Evolutionary conservation across 1,284 basidiomycete genomes (phyloP), one percentile per base, ranked within the genome.

Genomic region (Ganoderma leucocontextum): DNA sequence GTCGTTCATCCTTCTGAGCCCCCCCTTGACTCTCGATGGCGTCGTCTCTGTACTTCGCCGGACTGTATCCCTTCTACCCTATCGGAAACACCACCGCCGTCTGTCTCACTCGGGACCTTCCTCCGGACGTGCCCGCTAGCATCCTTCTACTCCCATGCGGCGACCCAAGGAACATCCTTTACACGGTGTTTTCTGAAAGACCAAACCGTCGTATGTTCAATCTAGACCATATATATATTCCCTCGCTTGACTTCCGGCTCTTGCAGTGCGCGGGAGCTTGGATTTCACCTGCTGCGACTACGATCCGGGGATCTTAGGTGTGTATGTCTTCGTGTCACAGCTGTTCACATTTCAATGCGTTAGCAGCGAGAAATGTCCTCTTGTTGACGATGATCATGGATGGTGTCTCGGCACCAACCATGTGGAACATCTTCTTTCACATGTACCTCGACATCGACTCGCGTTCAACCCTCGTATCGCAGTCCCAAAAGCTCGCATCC

Each of bases 351-450:
- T 15, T 15, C 17, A 12, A 42, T 15, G 5, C 41, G 17, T 42
- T 15, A 1, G 12, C 58, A 85, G 84, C 84, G 29, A 82, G 85
- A 22, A 85, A 85, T 62, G 75, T 81, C 8, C 63, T 84, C 6
- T 71, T 81, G 13, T 76, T 79, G 58, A 78, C 80, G 3, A 64
- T 82, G 35, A 67, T 83, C 33, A 81, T 84, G 17, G 81, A 82
- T n/a, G 62, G 76, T 9, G 64, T 73, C 0, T 65, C 76, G n/a
- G 9, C 29, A 64, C 70, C 38, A 3, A 41, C 41, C n/a, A 77
- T 85, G 10, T 91, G 89, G 89, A 83, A 87, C 62, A 86, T 89
- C 25, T 88, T 85, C 74, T 89, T 84, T 71, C 86, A 90, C 74
- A 77, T 89, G 64, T 80, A 82, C 63, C 73, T 91, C 49, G 85